Evolutionary conservation across 2,329 filamentous ascomycete genomes (phyloP), one percentile per base, ranked within the genome.

Genomic region (Colletotrichum cuscutae): DNA sequence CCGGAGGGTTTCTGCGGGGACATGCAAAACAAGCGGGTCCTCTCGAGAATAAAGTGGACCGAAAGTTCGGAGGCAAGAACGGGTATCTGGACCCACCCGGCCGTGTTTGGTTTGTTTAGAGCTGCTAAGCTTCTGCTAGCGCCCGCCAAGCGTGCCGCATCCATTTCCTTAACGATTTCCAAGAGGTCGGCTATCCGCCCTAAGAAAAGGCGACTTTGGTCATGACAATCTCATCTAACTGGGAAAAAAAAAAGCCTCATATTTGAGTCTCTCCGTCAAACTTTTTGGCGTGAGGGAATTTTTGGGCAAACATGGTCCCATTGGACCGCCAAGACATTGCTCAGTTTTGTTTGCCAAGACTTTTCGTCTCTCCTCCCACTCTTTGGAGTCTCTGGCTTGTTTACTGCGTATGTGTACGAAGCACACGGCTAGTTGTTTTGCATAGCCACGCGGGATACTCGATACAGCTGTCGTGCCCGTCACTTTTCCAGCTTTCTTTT

Each of bases 111-210:
- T 42, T 70, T 72, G 71, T 72, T 72, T 70, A 72, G 60, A 26
- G 71, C 66, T 72, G 71, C 71, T 72, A 72, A 72, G 71, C 71
- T 72, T 72, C 66, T 72, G 71, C 71, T 72, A 72, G 66, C 66
- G 54, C 11, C 54, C 13, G 71, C 71, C 71, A 70, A 72, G 71
- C 42, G 37, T 35, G 60, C 71, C 66, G 66, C 71, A 72, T 70
- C 49, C 35, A 61, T 32, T 53, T 19, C 71, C 62, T 62, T 72
- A 72, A 68, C 71, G 71, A 70, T 60, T 65, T 30, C 9, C 3
- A 22, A 13, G 42, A 19, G 5, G 26, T 37, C 46, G 32, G 30
- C 59, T 72, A 70, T 72, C 70, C 59, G 35, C 60, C 70, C 70
- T 72, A 42, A 72, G 54, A 70, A 71, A 72, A 56, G 7, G 66